phyloP scores from a whole-genome alignment of 2,329 filamentous ascomycete genomes.

The Colletotrichum higginsianum region DNA sequence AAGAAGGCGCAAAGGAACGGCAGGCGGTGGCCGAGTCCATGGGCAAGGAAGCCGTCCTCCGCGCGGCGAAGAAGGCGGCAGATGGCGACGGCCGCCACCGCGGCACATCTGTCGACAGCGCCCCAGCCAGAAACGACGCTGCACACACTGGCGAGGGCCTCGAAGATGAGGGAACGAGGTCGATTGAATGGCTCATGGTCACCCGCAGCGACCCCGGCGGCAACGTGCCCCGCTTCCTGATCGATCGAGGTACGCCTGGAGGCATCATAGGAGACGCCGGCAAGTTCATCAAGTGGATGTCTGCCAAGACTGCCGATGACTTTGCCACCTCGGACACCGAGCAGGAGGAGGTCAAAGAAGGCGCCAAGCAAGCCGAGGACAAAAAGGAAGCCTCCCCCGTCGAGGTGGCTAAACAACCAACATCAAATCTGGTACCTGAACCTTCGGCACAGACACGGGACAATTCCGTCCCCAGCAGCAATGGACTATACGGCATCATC shows the following conservation, averaged over 20 bases:
- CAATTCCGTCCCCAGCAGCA: slow-evolving; percentile 54
- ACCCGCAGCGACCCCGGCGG: slow-evolving; percentile 91
- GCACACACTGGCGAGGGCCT: slow-evolving; percentile 43
- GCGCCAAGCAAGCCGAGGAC: slow-evolving; percentile 50
- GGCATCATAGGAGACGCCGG: slow-evolving; percentile 84
- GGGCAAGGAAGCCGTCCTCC: slow-evolving; percentile 59
- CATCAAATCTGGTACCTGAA: slow-evolving; percentile 47
- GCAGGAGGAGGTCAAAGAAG: slow-evolving; percentile 42
- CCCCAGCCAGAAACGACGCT: slow-evolving; percentile 47
- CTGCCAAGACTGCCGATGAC: slow-evolving; percentile 56
- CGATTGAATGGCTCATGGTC: slow-evolving; percentile 92
- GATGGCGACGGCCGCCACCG: slow-evolving; percentile 51
- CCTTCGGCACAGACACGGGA: slow-evolving; percentile 45
- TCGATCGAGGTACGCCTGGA: slow-evolving; percentile 88
- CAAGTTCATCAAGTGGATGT: slow-evolving; percentile 85
- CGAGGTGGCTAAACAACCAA: slow-evolving; percentile 51
- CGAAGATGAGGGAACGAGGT: slow-evolving; percentile 54
- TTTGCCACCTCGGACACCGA: slow-evolving; percentile 47
- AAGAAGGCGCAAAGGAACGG: slow-evolving; percentile 50
- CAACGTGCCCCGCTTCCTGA: slow-evolving; percentile 89
- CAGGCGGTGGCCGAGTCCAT: slow-evolving; percentile 48
- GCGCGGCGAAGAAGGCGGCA: slow-evolving; percentile 47
- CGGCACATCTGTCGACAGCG: slow-evolving; percentile 40
- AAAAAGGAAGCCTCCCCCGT: slow-evolving; percentile 47
- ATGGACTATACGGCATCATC: slow-evolving; percentile 71